Base-by-base conservation (phyloP, 179 eudicot species). In the Silene coronaria region DNA sequence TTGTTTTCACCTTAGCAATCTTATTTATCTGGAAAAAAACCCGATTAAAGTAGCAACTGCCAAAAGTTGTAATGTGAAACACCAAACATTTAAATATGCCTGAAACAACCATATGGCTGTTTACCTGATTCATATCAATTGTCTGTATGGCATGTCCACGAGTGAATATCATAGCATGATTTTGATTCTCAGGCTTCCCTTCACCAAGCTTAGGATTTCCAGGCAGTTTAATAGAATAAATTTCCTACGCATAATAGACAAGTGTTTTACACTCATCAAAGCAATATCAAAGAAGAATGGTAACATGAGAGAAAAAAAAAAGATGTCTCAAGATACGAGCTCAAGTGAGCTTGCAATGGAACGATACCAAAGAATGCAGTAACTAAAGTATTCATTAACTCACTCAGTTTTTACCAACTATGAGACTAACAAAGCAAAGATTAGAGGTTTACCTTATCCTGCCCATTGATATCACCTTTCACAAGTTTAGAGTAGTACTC, bases 151-250 rank as follows among this genome's bases (percentile, higher is more conserved):
- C 97, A 86, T 86, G 96, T 73, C 99, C 99, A 68, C 99, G 99
- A 21, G 99, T 96, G 77, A 96, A 96, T 73, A 96, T 70, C 28
- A 96, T 75, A 67, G 99, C 98, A 82, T 96, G 99, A 70, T 96
- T 96, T 78, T 93, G 99, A 86, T 96, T 96, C 88, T 96, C 99
- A 19, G 99, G 97, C 82, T 96, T 96, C 61, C 99, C 99, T 79
- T 93, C 99, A 70, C 99, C 99, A 79, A 96, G 88, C 84, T 93
- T 96, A 27, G 99, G 99, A 88, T 96, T 86, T 78, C 99, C 99
- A 1, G 99, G 99, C 82, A 96, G 77, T 76, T 89, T 96, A 65
- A 96, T 85, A 17, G 96, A 87, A 85, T 96, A 96, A 34, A 96
- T 89, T 85, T 96, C 99, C 99, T 96, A 89, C 72, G 84, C 53